Base-by-base conservation (phyloP, 2,329 filamentous ascomycete genomes). In the Ustulina deusta region DNA sequence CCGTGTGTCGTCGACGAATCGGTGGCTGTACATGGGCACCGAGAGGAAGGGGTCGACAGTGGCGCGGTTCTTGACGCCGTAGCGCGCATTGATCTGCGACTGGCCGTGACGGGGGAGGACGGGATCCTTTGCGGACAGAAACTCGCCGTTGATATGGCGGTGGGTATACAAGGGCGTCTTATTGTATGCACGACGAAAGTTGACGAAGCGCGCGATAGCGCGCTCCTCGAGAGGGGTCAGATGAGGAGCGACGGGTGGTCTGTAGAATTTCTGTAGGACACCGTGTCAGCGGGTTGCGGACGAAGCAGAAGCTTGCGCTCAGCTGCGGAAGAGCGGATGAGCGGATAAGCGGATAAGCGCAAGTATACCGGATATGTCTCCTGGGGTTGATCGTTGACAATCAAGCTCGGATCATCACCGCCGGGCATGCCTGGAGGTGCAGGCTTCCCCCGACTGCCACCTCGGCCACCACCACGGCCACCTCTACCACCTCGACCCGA, bases 1-100 rank as follows among this genome's bases (percentile, higher is more conserved):
- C 51, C 86, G 81, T 63, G 86, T 83, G 48, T 83, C 80, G 66
- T 82, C 81, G 40, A 82, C 79, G 74, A 89, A 88, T 65, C 83
- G 83, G 72, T 87, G 83, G 49, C 85, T 86, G 79, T 87, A 89
- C 67, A 84, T 85, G n/a, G 85, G 86, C 63, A 89, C 83, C 46
- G 84, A 81, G n/a, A 81, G 83, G 76, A 89, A 89, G 22, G 87
- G 86, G 75, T 89, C 86, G 57, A 85, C 73, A 13, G 84, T 86
- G 42, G 86, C 86, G 72, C 84, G 86, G 78, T 80, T 87, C 76
- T 83, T 84, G 72, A 85, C 78, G 68, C 83, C 85, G 78, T 85
- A 89, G 62, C 83, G 84, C 70, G 84, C 83, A 77, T 89, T 89
- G 74, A 84, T 79, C 78, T 89, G 87, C n/a, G 84, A 82, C 73